Evolutionary conservation across 371 early-diverging fungal species (phyloP).

Genomic region (Mortierella sp.): DNA sequence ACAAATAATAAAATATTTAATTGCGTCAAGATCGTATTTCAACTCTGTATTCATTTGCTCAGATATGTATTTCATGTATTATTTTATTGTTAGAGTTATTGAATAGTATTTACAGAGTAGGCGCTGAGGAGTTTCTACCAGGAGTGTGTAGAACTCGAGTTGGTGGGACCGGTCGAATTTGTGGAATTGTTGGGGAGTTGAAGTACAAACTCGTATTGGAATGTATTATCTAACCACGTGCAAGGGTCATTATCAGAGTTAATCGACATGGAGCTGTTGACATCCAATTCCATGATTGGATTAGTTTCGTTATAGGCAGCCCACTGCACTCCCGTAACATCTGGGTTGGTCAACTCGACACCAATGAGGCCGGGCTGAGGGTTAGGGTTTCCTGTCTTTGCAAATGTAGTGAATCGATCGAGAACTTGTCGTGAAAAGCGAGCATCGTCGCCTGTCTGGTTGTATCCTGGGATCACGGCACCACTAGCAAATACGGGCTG

Average conservation of each 20-base stretch:
- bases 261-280: conserved; percentile 23
- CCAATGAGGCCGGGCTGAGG: conserved; percentile 13
- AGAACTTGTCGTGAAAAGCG: conserved; percentile 47
- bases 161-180: not conserved
- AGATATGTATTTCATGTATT: no score
- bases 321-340: conserved; percentile 40
- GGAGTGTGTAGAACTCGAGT: not conserved
- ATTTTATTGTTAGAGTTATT: no score
- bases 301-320: conserved; percentile 24
- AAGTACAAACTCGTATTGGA: conserved; percentile 35
- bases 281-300: conserved; percentile 31
- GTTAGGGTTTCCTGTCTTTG: conserved; percentile 47
- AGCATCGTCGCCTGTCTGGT: conserved; percentile 37
- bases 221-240: conserved; percentile 37
- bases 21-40: no score
- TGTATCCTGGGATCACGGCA: conserved; percentile 5
- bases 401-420: conserved; percentile 48
- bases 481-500: conserved; percentile 29
- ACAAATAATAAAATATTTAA: not conserved
- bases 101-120: not conserved
- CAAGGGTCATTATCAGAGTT: conserved; percentile 28
- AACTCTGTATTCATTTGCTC: no score
- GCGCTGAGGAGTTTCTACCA: no score
- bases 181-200: conserved; percentile 21
- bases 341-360: conserved; percentile 26